A percentile compares a stretch with the other conserved stretches of the same genome.
Evolutionary conservation across 768 basidiomycete species (phyloP).

Genomic region (Leccinum disarticulatum): DNA sequence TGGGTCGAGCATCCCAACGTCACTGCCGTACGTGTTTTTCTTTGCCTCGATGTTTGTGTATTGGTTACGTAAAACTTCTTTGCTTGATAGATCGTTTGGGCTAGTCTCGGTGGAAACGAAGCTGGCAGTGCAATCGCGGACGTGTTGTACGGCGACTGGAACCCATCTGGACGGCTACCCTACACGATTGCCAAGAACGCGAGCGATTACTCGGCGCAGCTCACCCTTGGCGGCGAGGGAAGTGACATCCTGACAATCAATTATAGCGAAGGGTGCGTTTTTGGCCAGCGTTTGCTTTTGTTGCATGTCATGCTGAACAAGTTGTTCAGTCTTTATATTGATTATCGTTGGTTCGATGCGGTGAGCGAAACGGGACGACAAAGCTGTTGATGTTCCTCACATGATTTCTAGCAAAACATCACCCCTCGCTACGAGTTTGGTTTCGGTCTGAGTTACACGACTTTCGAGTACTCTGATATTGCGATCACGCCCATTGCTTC

Average conservation of each 20-base stretch:
- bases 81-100: slow-evolving; percentile 42
- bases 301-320: not conserved
- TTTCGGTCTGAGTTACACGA: slow-evolving; percentile 85
- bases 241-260: slow-evolving; percentile 46
- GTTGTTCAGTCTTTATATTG: slow-evolving; percentile 52
- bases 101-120: slow-evolving; percentile 68
- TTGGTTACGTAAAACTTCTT: not conserved
- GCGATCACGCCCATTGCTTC: slow-evolving; percentile 42
- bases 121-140: slow-evolving; percentile 77
- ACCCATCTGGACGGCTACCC: slow-evolving; percentile 71
- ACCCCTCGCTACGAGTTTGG: slow-evolving; percentile 87
- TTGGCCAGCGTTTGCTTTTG: not conserved
- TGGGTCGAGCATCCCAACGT: slow-evolving; percentile 80
- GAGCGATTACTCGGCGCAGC: slow-evolving; percentile 51
- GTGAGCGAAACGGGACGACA: slow-evolving; percentile 38
- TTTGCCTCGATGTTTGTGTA: slow-evolving; percentile 15
- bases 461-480: slow-evolving; percentile 68
- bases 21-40: slow-evolving; percentile 52
- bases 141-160: slow-evolving; percentile 72
- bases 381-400: not conserved
- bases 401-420: slow-evolving; percentile 53
- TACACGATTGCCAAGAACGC: slow-evolving; percentile 68
- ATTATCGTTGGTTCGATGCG: slow-evolving; percentile 72
- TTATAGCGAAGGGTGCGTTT: slow-evolving; percentile 53
- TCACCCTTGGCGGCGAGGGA: slow-evolving; percentile 26